phyloP scores from a whole-genome alignment of 2,329 filamentous ascomycete species.

The Colletotrichum spaethianum region DNA sequence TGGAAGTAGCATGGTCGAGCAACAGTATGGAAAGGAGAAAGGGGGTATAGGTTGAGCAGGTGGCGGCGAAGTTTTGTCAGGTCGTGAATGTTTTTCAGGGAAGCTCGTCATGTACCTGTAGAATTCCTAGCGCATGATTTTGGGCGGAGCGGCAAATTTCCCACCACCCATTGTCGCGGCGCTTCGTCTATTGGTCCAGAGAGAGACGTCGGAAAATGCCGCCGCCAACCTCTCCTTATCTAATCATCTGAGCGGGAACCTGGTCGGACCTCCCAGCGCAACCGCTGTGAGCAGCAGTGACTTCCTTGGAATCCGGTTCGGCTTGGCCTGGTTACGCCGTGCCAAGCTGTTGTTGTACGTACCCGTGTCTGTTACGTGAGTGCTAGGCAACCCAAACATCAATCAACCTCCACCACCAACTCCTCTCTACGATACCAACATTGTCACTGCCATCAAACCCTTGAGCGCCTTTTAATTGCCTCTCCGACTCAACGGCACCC shows the following conservation, averaged over 20 bases:
- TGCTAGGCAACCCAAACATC: constrained; percentile 31
- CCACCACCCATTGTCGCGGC: constrained; percentile 44
- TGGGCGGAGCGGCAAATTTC: constrained; percentile 48
- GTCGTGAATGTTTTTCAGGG: constrained; percentile 40
- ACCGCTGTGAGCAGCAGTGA: constrained; percentile 22
- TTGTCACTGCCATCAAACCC: constrained; percentile 14
- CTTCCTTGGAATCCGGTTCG: constrained; percentile 23
- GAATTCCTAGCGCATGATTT: constrained; percentile 48
- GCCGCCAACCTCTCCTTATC: constrained; percentile 43
- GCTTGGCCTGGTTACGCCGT: constrained; percentile 18
- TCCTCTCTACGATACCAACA: constrained; percentile 23
- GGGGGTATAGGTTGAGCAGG: constrained; percentile 6
- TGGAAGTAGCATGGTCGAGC: constrained; percentile 53
- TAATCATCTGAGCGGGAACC: constrained; percentile 43
- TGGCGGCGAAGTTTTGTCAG: constrained; percentile 31
- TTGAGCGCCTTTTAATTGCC: background rate
- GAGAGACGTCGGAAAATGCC: constrained; percentile 45
- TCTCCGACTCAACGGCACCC: background rate
- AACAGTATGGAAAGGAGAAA: constrained; percentile 25
- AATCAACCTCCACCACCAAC: constrained; percentile 31
- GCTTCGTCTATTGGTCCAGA: constrained; percentile 48
- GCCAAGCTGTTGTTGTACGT: constrained; percentile 39
- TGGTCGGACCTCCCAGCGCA: constrained; percentile 21
- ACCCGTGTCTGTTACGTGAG: constrained; percentile 34
- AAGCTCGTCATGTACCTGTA: constrained; percentile 28